Percentiles rank a stretch among this genome's conserved stretches.
These are phyloP conservation scores for Pilatotrama ljubarskyi DNA, from an alignment of 768 basidiomycete species.

Conservation along the genomic window DNA sequence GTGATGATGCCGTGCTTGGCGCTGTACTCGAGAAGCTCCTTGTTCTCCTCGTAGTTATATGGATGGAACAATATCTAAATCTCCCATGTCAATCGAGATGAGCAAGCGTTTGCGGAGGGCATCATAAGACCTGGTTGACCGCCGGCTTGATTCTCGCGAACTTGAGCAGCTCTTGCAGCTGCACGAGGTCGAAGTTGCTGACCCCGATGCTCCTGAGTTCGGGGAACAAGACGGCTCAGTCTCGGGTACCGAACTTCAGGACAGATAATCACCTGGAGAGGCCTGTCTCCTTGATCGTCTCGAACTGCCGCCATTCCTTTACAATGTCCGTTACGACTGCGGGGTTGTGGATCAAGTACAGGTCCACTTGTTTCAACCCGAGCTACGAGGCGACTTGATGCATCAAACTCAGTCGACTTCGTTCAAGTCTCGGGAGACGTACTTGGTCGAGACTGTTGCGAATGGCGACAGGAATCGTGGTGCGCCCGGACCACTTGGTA, in stretches of 20 bases:
- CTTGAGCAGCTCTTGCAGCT: constrained; percentile 54
- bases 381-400: constrained; percentile 43
- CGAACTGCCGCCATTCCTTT: constrained; percentile 55
- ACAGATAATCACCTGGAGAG: constrained; percentile 34
- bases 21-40: constrained; percentile 54
- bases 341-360: constrained; percentile 71
- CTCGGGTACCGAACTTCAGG: neutral
- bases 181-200: constrained; percentile 59
- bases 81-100: neutral
- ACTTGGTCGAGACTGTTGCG: constrained; percentile 53
- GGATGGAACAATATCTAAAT: constrained; percentile 71
- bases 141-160: constrained; percentile 57
- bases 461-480: constrained; percentile 41
- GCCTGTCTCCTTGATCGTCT: constrained; percentile 48
- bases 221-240: neutral
- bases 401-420: neutral
- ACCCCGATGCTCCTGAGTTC: constrained; percentile 66
- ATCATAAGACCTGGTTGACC: constrained; percentile 62
- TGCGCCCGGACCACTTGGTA: constrained; percentile 50
- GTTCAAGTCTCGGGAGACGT: constrained; percentile 1
- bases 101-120: too few relatives aligned
- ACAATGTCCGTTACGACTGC: constrained; percentile 31
- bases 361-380: constrained; percentile 57
- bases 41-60: constrained; percentile 63
- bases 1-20: constrained; percentile 58